Evolutionary conservation across 2,329 filamentous ascomycete species (phyloP).

Genomic region (Bipolaris oryzae): DNA sequence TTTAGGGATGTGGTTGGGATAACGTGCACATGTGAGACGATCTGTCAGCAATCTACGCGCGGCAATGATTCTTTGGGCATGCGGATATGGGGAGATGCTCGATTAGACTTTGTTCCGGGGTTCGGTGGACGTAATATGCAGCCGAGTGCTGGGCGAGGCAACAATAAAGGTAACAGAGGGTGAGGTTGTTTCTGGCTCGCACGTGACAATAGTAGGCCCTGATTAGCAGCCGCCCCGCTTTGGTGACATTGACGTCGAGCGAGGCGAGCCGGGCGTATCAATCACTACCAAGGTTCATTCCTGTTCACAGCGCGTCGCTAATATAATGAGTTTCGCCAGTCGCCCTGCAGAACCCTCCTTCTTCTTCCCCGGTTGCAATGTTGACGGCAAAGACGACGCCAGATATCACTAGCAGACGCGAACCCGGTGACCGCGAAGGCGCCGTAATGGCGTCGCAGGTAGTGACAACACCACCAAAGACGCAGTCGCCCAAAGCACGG

Average conservation of each 20-base stretch:
- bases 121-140: background rate
- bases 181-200: slow-evolving; percentile 5
- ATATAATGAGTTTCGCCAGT: slow-evolving; percentile 30
- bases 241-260: slow-evolving; percentile 12
- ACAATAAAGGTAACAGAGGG: background rate
- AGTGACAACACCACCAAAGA: slow-evolving; percentile 43
- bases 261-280: slow-evolving; percentile 5
- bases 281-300: slow-evolving; percentile 6
- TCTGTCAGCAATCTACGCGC: slow-evolving; percentile 12
- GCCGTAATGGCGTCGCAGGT: slow-evolving; percentile 11
- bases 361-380: slow-evolving; percentile 25
- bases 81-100: no score
- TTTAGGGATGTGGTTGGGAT: slow-evolving; percentile 14
- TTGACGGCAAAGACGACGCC: slow-evolving; percentile 31
- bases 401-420: slow-evolving; percentile 23
- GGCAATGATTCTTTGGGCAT: slow-evolving; percentile 3
- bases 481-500: slow-evolving; percentile 48
- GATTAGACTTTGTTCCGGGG: no score
- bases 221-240: slow-evolving; percentile 37
- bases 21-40: background rate
- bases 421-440: slow-evolving; percentile 27
- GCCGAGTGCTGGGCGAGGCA: background rate
- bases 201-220: slow-evolving; percentile 25
- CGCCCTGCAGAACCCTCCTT: slow-evolving; percentile 12
- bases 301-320: slow-evolving; percentile 21